Evolutionary conservation across 148 eudicot species (phyloP).

Genomic region (Suaeda aralocaspica): DNA sequence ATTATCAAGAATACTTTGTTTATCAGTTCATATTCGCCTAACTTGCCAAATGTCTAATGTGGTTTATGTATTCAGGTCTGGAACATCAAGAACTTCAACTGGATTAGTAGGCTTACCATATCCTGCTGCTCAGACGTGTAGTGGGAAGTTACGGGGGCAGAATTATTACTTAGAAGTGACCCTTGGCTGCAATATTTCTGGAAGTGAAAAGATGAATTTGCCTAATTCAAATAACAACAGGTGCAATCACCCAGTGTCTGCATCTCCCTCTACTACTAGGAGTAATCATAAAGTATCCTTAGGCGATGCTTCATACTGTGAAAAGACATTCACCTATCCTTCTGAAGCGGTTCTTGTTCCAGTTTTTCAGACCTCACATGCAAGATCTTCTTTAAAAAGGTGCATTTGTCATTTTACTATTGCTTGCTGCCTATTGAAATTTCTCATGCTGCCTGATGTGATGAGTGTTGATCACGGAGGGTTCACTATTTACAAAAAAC

Average conservation of each 20-base stretch:
- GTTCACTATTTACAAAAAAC: background rate
- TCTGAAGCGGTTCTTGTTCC: slow-evolving; percentile 90
- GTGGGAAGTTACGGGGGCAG: slow-evolving; percentile 61
- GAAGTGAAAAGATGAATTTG: slow-evolving; percentile 37
- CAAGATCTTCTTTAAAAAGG: slow-evolving; percentile 84
- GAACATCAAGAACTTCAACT: slow-evolving; percentile 53
- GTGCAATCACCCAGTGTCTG: slow-evolving; percentile 29
- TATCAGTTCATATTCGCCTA: slow-evolving; percentile 15
- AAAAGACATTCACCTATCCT: slow-evolving; percentile 75
- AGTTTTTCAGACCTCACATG: slow-evolving; percentile 70
- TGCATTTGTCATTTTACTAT: slow-evolving; percentile 16
- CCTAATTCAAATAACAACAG: slow-evolving; percentile 30
- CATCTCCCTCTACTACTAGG: slow-evolving; percentile 37
- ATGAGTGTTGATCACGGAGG: slow-evolving; percentile 3
- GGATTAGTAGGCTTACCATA: slow-evolving; percentile 62
- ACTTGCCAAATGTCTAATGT: slow-evolving; percentile 15
- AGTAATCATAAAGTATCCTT: slow-evolving; percentile 35
- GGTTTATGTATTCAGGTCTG: slow-evolving; percentile 48
- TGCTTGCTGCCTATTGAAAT: background rate
- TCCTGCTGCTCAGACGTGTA: slow-evolving; percentile 51
- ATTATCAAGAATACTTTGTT: background rate
- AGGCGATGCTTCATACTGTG: slow-evolving; percentile 41
- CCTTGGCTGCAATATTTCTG: slow-evolving; percentile 50
- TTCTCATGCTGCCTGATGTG: background rate
- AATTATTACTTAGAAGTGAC: slow-evolving; percentile 80